phyloP scores from a whole-genome alignment of 1,284 basidiomycete species.

The Rhodotorula glutinis region DNA sequence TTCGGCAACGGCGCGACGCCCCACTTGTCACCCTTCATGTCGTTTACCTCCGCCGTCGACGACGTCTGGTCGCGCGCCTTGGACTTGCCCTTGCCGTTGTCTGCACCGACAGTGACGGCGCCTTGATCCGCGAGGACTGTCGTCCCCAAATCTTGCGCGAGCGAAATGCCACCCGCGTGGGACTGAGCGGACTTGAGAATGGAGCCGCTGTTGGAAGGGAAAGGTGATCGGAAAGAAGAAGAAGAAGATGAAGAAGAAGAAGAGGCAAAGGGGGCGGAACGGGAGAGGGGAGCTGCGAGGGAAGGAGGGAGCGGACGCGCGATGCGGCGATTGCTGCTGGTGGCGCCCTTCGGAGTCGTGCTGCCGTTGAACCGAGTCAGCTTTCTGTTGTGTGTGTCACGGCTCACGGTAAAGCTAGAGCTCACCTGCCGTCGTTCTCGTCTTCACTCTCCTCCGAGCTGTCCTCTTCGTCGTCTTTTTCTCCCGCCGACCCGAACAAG shows the following conservation, averaged over 20 bases:
- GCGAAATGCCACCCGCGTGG: conserved; percentile 19
- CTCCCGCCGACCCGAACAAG: conserved; percentile 22
- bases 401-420: too few species aligned
- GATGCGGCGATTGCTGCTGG: conserved; percentile 7
- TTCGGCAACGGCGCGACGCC: conserved; percentile 23
- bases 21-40: conserved; percentile 26
- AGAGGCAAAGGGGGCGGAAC: neutral
- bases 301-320: conserved; percentile 14
- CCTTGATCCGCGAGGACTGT: neutral
- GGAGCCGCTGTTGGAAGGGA: neutral
- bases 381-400: too few species aligned
- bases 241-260: neutral
- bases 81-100: neutral
- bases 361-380: conserved; percentile 1
- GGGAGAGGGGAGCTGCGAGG: conserved; percentile 4
- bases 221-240: neutral
- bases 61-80: neutral
- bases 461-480: conserved; percentile 8
- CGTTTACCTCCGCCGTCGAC: too few species aligned
- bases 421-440: conserved; percentile 6
- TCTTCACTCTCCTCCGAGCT: conserved; percentile 1
- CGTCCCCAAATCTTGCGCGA: conserved; percentile 27
- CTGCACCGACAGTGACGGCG: neutral
- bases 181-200: neutral
- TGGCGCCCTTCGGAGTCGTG: conserved; percentile 23